phyloP scores from a whole-genome alignment of 495 filamentous ascomycete species.

The Talaromyces stipitatus region DNA sequence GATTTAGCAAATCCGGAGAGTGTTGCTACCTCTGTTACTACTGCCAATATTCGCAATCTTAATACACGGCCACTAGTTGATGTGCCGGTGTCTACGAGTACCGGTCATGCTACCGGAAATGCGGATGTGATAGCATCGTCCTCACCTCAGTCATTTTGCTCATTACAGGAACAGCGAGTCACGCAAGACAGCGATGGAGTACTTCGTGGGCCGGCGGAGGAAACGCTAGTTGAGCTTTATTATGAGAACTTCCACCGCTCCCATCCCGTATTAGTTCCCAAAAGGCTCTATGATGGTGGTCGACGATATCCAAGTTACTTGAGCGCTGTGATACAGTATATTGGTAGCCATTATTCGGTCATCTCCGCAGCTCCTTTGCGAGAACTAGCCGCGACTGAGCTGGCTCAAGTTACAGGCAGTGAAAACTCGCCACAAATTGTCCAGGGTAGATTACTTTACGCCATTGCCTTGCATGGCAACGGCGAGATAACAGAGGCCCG shows the following conservation, averaged over 20 bases:
- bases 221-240: slow-evolving; percentile 3
- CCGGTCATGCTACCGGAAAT: not conserved
- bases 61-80: not conserved
- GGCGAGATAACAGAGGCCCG: slow-evolving; percentile 27
- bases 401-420: not conserved
- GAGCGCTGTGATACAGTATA: slow-evolving; percentile 7
- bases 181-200: not conserved
- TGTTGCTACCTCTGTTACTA: no score
- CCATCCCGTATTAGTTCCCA: slow-evolving; percentile 7
- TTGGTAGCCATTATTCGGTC: slow-evolving; percentile 11
- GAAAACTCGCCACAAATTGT: slow-evolving; percentile 21
- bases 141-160: not conserved
- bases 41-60: not conserved
- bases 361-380: not conserved
- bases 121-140: not conserved
- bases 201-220: not conserved
- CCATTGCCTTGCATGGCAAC: slow-evolving; percentile 28
- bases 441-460: slow-evolving; percentile 30
- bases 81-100: not conserved
- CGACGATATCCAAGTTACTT: slow-evolving; percentile 8
- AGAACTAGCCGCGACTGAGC: not conserved
- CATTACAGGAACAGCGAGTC: not conserved
- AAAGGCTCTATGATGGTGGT: slow-evolving; percentile 3
- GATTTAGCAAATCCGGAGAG: not conserved
- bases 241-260: slow-evolving; percentile 7